Evolutionary conservation across 208 protist genomes (phyloP), one percentile per base, ranked within the genome.

Genomic region (Zelonia costaricensis): DNA sequence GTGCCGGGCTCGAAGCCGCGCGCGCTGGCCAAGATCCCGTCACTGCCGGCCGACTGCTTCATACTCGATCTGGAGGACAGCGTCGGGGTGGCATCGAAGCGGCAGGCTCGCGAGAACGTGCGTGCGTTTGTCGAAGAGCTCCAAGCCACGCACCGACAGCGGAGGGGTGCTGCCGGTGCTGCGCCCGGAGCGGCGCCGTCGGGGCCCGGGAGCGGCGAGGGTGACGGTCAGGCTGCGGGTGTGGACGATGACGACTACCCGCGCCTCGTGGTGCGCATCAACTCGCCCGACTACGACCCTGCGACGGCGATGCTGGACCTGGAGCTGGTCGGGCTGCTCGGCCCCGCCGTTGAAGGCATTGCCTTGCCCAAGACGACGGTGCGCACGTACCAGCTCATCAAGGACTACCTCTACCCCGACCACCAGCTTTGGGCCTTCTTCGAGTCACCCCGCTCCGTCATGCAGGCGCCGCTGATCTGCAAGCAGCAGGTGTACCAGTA

Each of bases 371-470:
- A 86, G 48, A 78, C 87, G 28, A 87, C 74, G 10, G 28, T 56
- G 5, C 42, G 55, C 22, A 91, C 83, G 22, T 82, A 82, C 58
- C 40, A 64, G 18, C 59, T 85, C 31, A 67, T 92, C 18, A 49
- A 74, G 49, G 72, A 84, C 31, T 86, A 87, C 49, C 48, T 94
- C 16, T 83, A 93, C 69, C 91, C 91, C 9, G 67, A 66, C 22
- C 91, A 94, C 61, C 62, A 62, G 36, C 70, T 96, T 16, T 96
- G 91, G 91, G 86, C 82, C 39, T 84, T 89, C 52, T 93, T 93
- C 60, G 85, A 93, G 43, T 78, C 83, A 0, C 84, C 91, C 0
- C 57, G 63, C 28, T 92, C 91, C 15, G 61, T 96, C 23, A 45
- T 86, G 12, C 62, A 92, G 58, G 91, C 91, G 1, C 57, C 58